These are phyloP conservation scores for Lagenidium giganteum DNA, from an alignment of 352 stramenopile species.

Conservation along the genomic window DNA sequence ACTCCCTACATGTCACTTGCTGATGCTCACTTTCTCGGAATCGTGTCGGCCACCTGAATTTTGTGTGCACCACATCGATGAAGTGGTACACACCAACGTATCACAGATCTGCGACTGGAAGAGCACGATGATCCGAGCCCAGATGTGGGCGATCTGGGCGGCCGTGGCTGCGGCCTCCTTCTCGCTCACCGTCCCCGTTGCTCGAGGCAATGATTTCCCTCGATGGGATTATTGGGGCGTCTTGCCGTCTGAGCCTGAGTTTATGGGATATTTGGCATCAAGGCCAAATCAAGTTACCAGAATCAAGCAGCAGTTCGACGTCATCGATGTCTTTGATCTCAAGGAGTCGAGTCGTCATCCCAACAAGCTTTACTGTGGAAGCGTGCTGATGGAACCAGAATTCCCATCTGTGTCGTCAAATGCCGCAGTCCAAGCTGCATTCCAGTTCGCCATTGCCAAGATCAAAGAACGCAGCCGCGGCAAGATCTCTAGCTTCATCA, in stretches of 20 bases:
- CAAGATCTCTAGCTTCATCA: conserved; percentile 33
- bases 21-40: too few species aligned
- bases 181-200: background rate
- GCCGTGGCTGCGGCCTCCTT: too few species aligned
- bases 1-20: too few species aligned
- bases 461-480: conserved; percentile 34
- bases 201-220: conserved; percentile 2
- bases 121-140: too few species aligned
- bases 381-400: conserved; percentile 40
- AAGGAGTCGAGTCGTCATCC: conserved; percentile 4
- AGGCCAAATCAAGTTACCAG: conserved; percentile 36
- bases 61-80: too few species aligned
- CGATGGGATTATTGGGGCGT: conserved; percentile 72
- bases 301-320: conserved; percentile 37
- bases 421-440: conserved; percentile 35
- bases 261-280: conserved; percentile 62
- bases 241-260: conserved; percentile 29
- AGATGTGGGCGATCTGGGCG: too few species aligned
- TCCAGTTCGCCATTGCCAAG: conserved; percentile 24
- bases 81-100: too few species aligned
- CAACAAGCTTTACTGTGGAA: conserved; percentile 63
- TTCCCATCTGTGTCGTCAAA: conserved; percentile 24
- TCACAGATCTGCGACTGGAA: too few species aligned
- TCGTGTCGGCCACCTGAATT: too few species aligned
- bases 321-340: conserved; percentile 60